phyloP scores from a whole-genome alignment of 305 asterid genomes.

The Solanum chacoense region DNA sequence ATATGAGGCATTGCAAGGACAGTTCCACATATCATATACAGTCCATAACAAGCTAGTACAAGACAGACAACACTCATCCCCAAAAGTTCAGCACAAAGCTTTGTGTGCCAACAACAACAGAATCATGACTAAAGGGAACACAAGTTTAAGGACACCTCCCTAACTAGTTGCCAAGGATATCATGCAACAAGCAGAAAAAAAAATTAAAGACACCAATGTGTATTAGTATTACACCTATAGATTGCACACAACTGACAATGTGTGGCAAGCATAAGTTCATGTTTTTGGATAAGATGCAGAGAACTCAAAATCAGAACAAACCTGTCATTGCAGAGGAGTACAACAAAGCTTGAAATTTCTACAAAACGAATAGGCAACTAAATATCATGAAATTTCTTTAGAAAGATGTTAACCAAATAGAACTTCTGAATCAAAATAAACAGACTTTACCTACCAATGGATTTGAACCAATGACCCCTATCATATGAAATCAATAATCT shows the following conservation, averaged over 20 bases:
- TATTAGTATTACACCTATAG: neutral
- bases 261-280: neutral
- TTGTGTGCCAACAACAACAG: neutral
- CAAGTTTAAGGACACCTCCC: neutral
- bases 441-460: neutral
- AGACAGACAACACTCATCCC: neutral
- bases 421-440: neutral
- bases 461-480: neutral
- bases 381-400: conserved; percentile 39
- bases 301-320: conserved; percentile 2
- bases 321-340: conserved; percentile 58
- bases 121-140: neutral
- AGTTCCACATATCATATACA: neutral
- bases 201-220: neutral
- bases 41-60: neutral
- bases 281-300: neutral
- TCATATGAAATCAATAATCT: neutral
- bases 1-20: neutral
- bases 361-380: conserved; percentile 15
- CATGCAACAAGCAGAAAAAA: neutral
- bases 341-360: conserved; percentile 48
- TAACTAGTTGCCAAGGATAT: neutral
- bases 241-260: neutral
- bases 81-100: neutral
- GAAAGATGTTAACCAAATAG: neutral